Percentiles rank a stretch among this genome's conserved stretches.
These are phyloP conservation scores for Epichloe coenophiala DNA, from an alignment of 2,329 filamentous ascomycete genomes.

Conservation along the genomic window DNA sequence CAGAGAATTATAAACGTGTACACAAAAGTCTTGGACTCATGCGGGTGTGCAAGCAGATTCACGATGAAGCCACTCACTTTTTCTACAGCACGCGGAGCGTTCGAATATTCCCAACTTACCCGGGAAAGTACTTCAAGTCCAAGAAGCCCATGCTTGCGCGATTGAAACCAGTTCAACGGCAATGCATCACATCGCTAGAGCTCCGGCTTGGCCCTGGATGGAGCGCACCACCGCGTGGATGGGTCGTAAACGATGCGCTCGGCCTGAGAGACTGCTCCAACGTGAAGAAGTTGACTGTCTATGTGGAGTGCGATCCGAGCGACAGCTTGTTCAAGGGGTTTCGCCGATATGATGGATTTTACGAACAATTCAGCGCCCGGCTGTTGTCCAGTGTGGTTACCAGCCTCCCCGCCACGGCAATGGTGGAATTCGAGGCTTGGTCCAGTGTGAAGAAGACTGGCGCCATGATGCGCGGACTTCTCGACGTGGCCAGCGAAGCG, in stretches of 20 bases:
- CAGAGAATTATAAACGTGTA: conserved; percentile 49
- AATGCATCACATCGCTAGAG: conserved; percentile 49
- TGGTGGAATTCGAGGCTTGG: conserved; percentile 58
- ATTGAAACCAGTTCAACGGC: conserved; percentile 45
- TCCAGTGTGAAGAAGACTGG: conserved; percentile 50
- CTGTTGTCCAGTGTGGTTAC: conserved; percentile 44
- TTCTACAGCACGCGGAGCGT: conserved; percentile 53
- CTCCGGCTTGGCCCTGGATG: conserved; percentile 62
- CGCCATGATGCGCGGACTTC: conserved; percentile 48
- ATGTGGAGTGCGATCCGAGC: conserved; percentile 61
- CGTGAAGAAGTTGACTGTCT: conserved; percentile 48
- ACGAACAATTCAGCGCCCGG: conserved; percentile 49
- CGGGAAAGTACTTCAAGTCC: conserved; percentile 55
- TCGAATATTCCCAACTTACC: conserved; percentile 52
- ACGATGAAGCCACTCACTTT: conserved; percentile 48
- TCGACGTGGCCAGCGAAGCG: conserved; percentile 35
- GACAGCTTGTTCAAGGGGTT: conserved; percentile 55
- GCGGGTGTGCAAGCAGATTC: conserved; percentile 45
- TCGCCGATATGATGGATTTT: conserved; percentile 51
- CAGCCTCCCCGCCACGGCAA: conserved; percentile 39
- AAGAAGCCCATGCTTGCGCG: conserved; percentile 59
- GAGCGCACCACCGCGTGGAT: conserved; percentile 54
- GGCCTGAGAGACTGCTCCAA: conserved; percentile 49
- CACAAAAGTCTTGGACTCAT: conserved; percentile 47
- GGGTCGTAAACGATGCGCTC: conserved; percentile 52